Percentiles rank a stretch among this genome's conserved stretches.
Conservation (phyloP, 768 basidiomycete species). For the Mycena indigotica region DNA sequence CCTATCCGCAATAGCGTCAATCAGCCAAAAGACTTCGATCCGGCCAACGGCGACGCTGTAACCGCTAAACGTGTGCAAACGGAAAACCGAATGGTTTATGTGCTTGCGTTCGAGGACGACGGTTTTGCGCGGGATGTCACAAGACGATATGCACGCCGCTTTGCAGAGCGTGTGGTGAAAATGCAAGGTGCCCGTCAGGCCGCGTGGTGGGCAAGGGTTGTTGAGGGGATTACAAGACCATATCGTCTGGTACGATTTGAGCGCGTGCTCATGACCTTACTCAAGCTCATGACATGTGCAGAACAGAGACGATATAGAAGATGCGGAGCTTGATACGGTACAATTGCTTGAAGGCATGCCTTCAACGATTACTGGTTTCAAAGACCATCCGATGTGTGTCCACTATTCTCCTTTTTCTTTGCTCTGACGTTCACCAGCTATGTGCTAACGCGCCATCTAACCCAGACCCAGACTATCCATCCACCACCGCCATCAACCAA, state of each 20-base stretch:
- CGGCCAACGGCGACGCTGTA: conserved; percentile 39
- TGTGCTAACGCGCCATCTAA: conserved; percentile 83
- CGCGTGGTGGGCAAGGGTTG: conserved; percentile 85
- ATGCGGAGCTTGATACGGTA: conserved; percentile 78
- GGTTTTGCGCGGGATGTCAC: conserved; percentile 92
- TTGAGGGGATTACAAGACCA: conserved; percentile 64
- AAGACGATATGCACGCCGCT: conserved; percentile 81
- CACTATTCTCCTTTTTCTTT: neutral
- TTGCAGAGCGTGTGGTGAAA: conserved; percentile 78
- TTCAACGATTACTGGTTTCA: conserved; percentile 86
- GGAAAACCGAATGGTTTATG: conserved; percentile 91
- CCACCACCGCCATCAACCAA: conserved; percentile 60
- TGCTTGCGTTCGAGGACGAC: conserved; percentile 93
- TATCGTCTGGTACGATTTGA: conserved; percentile 74
- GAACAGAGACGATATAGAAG: conserved; percentile 93
- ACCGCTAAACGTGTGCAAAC: conserved; percentile 28
- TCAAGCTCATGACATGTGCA: conserved; percentile 35
- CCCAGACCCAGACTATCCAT: conserved; percentile 82
- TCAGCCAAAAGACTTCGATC: conserved; percentile 80
- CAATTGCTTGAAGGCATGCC: conserved; percentile 94
- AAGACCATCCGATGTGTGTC: conserved; percentile 87
- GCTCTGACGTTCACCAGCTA: conserved; percentile 51
- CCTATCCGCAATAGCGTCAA: conserved; percentile 81
- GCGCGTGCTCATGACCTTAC: conserved; percentile 18
- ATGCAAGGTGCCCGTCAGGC: conserved; percentile 68